Evolutionary conservation across 192 early-diverging fungal genomes (phyloP).

Genomic region (Radiomyces spectabilis): DNA sequence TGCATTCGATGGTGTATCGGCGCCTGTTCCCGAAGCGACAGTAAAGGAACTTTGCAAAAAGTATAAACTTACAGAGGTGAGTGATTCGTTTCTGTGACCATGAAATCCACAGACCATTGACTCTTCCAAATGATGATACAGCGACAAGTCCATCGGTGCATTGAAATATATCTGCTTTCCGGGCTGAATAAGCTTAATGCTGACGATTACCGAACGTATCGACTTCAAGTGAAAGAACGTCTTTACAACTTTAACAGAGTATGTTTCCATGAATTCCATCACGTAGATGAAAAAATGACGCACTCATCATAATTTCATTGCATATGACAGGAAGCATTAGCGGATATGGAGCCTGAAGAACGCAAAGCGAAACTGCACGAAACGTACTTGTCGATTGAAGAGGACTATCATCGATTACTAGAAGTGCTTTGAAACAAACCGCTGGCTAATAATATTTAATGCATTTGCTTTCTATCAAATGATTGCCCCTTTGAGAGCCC

Average conservation of each 20-base stretch:
- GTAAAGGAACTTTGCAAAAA: slow-evolving; percentile 42
- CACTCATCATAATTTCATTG: slow-evolving; percentile 2
- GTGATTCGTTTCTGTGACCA: not conserved
- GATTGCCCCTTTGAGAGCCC: too few relatives aligned
- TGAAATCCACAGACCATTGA: not conserved
- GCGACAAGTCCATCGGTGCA: slow-evolving; percentile 75
- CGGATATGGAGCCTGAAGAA: slow-evolving; percentile 54
- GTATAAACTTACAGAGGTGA: slow-evolving; percentile 75
- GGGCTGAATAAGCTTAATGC: slow-evolving; percentile 47
- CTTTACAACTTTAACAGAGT: slow-evolving; percentile 74
- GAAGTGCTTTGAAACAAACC: slow-evolving; percentile 29
- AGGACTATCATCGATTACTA: slow-evolving; percentile 65
- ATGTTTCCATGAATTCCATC: slow-evolving; percentile 3
- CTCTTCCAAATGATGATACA: slow-evolving; percentile 12
- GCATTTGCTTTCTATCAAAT: too few relatives aligned
- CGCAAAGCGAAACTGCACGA: slow-evolving; percentile 68
- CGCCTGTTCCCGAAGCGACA: slow-evolving; percentile 46
- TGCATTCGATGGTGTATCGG: slow-evolving; percentile 51
- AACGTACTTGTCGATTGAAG: slow-evolving; percentile 63
- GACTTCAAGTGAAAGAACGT: slow-evolving; percentile 78
- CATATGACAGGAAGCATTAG: slow-evolving; percentile 50
- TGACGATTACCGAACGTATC: slow-evolving; percentile 43
- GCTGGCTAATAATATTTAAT: too few relatives aligned
- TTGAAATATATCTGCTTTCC: slow-evolving; percentile 70
- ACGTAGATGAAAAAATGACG: not conserved